Evolutionary conservation across 257 asterid genomes (phyloP).

Genomic region (Lavandula angustifolia): DNA sequence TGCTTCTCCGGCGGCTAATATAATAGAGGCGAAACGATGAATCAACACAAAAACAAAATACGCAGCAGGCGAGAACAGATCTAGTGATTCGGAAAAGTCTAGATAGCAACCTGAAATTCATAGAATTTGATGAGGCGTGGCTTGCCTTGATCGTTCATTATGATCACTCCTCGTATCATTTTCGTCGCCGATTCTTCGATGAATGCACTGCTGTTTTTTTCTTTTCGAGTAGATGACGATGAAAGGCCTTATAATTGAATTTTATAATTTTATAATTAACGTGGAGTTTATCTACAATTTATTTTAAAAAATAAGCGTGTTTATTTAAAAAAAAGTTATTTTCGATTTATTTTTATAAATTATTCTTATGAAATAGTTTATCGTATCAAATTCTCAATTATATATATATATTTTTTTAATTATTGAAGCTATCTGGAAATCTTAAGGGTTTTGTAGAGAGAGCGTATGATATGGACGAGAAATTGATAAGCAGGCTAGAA

Average conservation of each 20-base stretch:
- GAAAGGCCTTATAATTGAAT: neutral
- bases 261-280: no score
- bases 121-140: constrained; percentile 93
- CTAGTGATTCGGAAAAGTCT: neutral
- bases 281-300: no score
- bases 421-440: no score
- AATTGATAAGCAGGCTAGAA: constrained; percentile 69
- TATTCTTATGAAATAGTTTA: no score
- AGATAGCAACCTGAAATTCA: constrained; percentile 60
- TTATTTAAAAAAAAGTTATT: no score
- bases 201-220: neutral
- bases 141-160: constrained; percentile 92
- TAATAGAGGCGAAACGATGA: constrained; percentile 24
- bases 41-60: constrained; percentile 5
- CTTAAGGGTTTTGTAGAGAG: no score
- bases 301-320: no score
- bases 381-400: no score
- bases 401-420: no score
- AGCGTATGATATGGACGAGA: constrained; percentile 68
- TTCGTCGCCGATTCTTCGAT: constrained; percentile 17
- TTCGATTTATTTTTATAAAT: no score
- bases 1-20: constrained; percentile 90
- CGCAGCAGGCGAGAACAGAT: constrained; percentile 3
- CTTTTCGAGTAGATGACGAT: neutral
- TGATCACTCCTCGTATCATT: constrained; percentile 88